A percentile compares a stretch with the other conserved stretches of the same genome.
These are phyloP conservation scores for Kewa caespitosa DNA, from an alignment of 179 eudicot species.

Conservation along the genomic window DNA sequence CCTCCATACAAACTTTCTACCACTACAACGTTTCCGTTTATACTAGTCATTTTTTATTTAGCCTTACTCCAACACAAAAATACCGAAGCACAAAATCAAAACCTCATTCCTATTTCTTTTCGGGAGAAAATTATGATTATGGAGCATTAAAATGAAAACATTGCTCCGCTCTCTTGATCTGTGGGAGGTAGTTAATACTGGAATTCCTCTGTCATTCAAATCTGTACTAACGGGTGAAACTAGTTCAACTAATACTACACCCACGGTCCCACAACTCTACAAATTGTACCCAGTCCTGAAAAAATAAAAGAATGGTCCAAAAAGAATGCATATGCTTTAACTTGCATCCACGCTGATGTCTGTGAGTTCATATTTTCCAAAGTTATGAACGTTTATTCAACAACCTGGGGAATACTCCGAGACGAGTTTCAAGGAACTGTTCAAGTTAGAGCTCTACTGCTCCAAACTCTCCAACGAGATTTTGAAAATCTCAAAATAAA, in stretches of 20 bases:
- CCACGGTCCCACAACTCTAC: neutral
- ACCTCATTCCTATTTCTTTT: neutral
- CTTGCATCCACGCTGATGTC: neutral
- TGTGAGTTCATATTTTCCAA: neutral
- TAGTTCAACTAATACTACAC: neutral
- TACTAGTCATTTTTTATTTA: no score
- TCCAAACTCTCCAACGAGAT: neutral
- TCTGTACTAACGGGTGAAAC: neutral
- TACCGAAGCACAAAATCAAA: neutral
- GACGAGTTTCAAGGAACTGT: neutral
- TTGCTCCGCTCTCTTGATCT: neutral
- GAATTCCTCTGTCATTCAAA: no score
- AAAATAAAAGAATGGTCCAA: neutral
- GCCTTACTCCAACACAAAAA: no score
- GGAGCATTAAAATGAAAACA: neutral
- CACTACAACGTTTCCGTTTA: neutral
- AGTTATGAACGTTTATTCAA: neutral
- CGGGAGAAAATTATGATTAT: neutral
- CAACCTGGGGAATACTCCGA: neutral
- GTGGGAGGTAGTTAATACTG: neutral
- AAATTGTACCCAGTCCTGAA: neutral
- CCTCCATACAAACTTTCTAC: neutral
- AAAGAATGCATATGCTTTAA: neutral
- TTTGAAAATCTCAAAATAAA: neutral
- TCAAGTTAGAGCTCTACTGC: neutral